Conservation (phyloP, 176 grass and related monocot genomes). For the Zizania latifolia region DNA sequence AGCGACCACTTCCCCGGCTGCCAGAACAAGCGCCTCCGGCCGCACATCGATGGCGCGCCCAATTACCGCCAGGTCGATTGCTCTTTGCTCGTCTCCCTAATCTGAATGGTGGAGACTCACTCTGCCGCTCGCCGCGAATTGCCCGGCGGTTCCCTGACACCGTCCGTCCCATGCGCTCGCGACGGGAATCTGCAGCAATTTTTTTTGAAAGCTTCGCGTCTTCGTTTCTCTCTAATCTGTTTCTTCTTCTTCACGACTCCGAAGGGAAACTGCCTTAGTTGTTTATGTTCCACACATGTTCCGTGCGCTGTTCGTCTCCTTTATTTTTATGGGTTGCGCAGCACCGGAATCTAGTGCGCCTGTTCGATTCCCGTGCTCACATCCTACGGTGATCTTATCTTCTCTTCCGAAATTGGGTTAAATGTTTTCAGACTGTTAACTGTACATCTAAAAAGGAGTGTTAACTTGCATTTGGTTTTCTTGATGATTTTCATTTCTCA, state of each 20-base stretch:
- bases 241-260: not conserved
- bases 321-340: not conserved
- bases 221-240: not conserved
- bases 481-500: not conserved
- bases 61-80: constrained; percentile 77
- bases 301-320: not conserved
- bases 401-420: not conserved
- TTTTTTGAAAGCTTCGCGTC: not conserved
- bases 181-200: not conserved
- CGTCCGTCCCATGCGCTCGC: not conserved
- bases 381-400: not conserved
- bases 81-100: not conserved
- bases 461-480: not conserved
- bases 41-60: constrained; percentile 96
- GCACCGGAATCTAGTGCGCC: not conserved
- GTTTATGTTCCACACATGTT: not conserved
- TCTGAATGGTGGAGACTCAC: not conserved
- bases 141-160: not conserved
- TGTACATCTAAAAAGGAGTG: not conserved
- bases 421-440: not conserved
- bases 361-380: not conserved
- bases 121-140: not conserved
- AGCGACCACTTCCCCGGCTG: constrained; percentile 97
- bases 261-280: not conserved
- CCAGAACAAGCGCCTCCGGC: constrained; percentile 85